Evolutionary conservation across 805 yeast species (phyloP).

Genomic region (Ogataea wickerhamii): DNA sequence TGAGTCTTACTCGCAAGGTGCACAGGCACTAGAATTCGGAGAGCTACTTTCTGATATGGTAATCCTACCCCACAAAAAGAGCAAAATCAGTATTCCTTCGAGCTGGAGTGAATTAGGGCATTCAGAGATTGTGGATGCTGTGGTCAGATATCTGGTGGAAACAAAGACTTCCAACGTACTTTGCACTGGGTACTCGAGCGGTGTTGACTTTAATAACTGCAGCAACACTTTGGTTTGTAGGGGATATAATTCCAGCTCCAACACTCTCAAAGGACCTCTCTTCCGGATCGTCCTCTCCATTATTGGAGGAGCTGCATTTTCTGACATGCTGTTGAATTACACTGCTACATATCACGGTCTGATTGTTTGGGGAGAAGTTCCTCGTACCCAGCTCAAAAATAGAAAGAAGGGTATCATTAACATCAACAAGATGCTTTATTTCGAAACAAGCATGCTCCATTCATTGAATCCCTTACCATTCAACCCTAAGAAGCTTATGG

Average conservation of each 20-base stretch:
- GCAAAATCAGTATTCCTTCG: background rate
- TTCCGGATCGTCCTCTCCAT: conserved; percentile 43
- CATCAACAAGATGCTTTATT: conserved; percentile 27
- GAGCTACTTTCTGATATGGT: conserved; percentile 1
- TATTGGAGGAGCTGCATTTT: conserved; percentile 40
- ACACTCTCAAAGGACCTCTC: conserved; percentile 37
- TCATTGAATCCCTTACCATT: conserved; percentile 24
- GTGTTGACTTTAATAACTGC: conserved; percentile 23
- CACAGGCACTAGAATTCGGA: conserved; percentile 2
- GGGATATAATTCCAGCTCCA: conserved; percentile 37
- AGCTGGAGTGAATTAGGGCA: conserved; percentile 13
- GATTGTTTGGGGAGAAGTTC: conserved; percentile 23
- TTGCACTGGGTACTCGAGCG: conserved; percentile 41
- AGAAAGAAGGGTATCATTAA: conserved; percentile 7
- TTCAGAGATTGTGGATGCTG: conserved; percentile 38
- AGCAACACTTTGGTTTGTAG: conserved; percentile 30
- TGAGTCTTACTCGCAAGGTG: conserved; percentile 3
- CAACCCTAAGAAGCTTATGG: conserved; percentile 8
- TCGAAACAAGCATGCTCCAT: conserved; percentile 14
- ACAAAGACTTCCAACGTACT: conserved; percentile 37
- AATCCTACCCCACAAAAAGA: background rate
- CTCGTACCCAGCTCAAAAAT: background rate
- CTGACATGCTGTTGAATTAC: conserved; percentile 36
- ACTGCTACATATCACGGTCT: conserved; percentile 28
- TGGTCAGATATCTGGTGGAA: conserved; percentile 33